These are phyloP conservation scores for Lachancea fermentati DNA, from an alignment of 805 yeast genomes.

Conservation along the genomic window DNA sequence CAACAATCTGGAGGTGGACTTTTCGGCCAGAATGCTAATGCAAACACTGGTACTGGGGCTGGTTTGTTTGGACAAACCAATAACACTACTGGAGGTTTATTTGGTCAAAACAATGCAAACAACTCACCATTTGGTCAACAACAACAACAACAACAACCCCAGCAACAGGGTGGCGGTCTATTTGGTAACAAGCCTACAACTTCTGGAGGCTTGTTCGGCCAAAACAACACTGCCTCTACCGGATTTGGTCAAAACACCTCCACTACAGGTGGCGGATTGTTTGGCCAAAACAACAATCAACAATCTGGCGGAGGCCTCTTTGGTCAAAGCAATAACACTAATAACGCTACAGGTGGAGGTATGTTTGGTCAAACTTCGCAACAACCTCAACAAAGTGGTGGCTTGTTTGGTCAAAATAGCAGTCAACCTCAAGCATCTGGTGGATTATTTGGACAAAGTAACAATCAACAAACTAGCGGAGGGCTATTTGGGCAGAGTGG, in stretches of 20 bases:
- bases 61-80: slow-evolving; percentile 28
- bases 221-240: slow-evolving; percentile 17
- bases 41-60: slow-evolving; percentile 6
- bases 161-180: slow-evolving; percentile 31
- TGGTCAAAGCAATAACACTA: slow-evolving; percentile 25
- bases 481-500: slow-evolving; percentile 32
- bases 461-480: slow-evolving; percentile 22
- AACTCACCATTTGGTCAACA: slow-evolving; percentile 32
- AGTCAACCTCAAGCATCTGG: slow-evolving; percentile 14
- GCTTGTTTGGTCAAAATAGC: slow-evolving; percentile 28
- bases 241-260: slow-evolving; percentile 30
- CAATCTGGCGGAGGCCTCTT: slow-evolving; percentile 31
- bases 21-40: slow-evolving; percentile 36
- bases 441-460: slow-evolving; percentile 32
- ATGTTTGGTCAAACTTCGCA: slow-evolving; percentile 36
- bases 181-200: slow-evolving; percentile 34
- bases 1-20: slow-evolving; percentile 29
- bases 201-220: slow-evolving; percentile 32
- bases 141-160: slow-evolving; percentile 12
- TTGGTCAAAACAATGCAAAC: slow-evolving; percentile 23
- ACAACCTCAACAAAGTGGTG: slow-evolving; percentile 22
- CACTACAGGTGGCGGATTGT: slow-evolving; percentile 28
- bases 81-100: slow-evolving; percentile 28
- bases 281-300: slow-evolving; percentile 34
- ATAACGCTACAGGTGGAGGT: slow-evolving; percentile 25